Percentiles rank a stretch among this genome's conserved stretches.
Conservation (phyloP, 129 eudicot genomes). For the Arctium minus region DNA sequence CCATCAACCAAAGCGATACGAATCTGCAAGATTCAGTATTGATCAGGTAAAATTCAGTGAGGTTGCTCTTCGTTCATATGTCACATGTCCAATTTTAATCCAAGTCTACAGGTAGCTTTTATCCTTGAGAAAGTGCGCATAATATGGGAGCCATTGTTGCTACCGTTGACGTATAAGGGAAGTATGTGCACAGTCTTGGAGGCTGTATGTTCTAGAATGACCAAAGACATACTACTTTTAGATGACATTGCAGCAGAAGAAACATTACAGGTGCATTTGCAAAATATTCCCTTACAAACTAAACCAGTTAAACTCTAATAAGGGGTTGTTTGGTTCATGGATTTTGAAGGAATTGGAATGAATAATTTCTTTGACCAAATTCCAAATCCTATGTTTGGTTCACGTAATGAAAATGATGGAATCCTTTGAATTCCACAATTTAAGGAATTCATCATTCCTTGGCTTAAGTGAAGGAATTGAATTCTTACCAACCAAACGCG, state of each 20-base stretch:
- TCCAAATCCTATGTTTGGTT: too few species aligned
- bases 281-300: not conserved
- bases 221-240: constrained; percentile 82
- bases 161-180: constrained; percentile 64
- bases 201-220: constrained; percentile 66
- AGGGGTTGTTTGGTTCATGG: not conserved
- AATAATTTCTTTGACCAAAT: too few species aligned
- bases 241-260: constrained; percentile 99
- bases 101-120: constrained; percentile 64
- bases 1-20: constrained; percentile 68
- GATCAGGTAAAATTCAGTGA: constrained; percentile 62
- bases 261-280: constrained; percentile 65
- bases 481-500: too few species aligned
- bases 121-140: constrained; percentile 92
- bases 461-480: too few species aligned
- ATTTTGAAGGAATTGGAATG: too few species aligned
- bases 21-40: constrained; percentile 79
- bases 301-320: not conserved
- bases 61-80: not conserved
- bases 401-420: too few species aligned
- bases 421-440: too few species aligned
- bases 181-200: constrained; percentile 69
- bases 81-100: not conserved
- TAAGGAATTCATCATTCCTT: too few species aligned
- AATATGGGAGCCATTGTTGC: constrained; percentile 85